Conservation (phyloP, 2,329 filamentous ascomycete species). For the Diaporthe sp. region DNA sequence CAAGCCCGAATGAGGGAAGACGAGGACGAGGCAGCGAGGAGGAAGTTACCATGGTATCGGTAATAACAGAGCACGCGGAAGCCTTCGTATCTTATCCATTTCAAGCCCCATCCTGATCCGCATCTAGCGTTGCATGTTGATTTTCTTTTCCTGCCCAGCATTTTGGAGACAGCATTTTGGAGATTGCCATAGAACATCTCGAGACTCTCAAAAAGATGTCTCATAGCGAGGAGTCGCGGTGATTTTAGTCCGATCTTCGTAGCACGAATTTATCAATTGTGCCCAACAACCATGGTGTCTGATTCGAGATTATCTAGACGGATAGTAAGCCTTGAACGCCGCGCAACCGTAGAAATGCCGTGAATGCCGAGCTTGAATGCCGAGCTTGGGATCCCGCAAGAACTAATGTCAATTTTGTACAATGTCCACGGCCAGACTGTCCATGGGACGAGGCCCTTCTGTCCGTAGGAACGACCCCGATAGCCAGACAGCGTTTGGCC, state of each 20-base stretch:
- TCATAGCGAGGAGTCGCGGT: conserved; percentile 34
- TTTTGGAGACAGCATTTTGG: conserved; percentile 2
- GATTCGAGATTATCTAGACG: conserved; percentile 18
- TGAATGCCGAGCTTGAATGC: conserved; percentile 35
- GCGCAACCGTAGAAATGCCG: conserved; percentile 40
- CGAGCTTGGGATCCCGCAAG: not conserved
- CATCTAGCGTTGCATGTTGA: conserved; percentile 31
- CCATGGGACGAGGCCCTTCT: not conserved
- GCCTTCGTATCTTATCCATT: not conserved
- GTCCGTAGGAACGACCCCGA: not conserved
- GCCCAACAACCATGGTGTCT: conserved; percentile 5
- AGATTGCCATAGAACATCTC: conserved; percentile 8
- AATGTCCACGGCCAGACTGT: conserved; percentile 11
- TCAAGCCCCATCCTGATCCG: not conserved
- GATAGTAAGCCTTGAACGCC: conserved; percentile 38
- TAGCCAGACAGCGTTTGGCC: not conserved
- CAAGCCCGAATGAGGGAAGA: conserved; percentile 55
- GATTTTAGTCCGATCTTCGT: not conserved
- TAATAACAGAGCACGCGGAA: not conserved
- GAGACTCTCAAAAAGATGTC: conserved; percentile 6
- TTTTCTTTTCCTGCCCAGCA: conserved; percentile 7
- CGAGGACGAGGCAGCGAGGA: conserved; percentile 61
- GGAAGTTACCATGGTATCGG: conserved; percentile 59
- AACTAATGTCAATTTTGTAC: conserved; percentile 35
- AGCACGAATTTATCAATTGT: conserved; percentile 12